Conservation (phyloP, 2,329 filamentous ascomycete genomes). For the Penicillium sp. region DNA sequence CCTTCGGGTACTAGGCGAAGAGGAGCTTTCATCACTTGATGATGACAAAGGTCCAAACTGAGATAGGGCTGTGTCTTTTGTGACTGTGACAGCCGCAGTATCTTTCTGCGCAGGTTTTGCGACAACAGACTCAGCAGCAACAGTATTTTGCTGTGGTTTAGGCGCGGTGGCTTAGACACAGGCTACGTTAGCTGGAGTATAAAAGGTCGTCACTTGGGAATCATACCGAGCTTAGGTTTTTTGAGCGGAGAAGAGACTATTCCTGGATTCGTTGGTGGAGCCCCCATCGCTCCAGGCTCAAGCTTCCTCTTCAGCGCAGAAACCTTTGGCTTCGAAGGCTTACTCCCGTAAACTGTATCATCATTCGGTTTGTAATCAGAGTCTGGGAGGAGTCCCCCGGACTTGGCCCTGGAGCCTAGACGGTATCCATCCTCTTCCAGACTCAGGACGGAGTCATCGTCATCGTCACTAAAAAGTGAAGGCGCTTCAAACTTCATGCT, state of each 20-base stretch:
- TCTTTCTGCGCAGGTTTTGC: not conserved
- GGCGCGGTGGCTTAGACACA: not conserved
- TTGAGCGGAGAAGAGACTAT: not conserved
- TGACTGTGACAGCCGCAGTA: not conserved
- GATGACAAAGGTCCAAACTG: not conserved
- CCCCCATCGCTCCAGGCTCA: not conserved
- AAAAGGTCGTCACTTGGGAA: not conserved
- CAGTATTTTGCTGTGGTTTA: not conserved
- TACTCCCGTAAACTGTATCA: not conserved
- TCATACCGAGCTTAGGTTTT: not conserved
- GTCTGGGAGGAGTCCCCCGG: not conserved
- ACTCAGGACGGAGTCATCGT: not conserved
- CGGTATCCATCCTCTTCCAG: not conserved
- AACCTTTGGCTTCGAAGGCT: not conserved
- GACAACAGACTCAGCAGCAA: not conserved
- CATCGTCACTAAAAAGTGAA: not conserved
- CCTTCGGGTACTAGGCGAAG: not conserved
- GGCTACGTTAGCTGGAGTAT: not conserved
- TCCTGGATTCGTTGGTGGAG: not conserved
- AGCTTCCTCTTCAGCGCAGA: conserved; percentile 8
- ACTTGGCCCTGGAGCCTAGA: not conserved
- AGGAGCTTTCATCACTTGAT: not conserved
- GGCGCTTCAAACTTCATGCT: not conserved
- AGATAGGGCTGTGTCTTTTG: not conserved
- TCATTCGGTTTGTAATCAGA: conserved; percentile 8